Percentiles rank a stretch among this genome's conserved stretches.
phyloP scores from a whole-genome alignment of 2,329 filamentous ascomycete genomes.

The Fusarium decemcellulare region DNA sequence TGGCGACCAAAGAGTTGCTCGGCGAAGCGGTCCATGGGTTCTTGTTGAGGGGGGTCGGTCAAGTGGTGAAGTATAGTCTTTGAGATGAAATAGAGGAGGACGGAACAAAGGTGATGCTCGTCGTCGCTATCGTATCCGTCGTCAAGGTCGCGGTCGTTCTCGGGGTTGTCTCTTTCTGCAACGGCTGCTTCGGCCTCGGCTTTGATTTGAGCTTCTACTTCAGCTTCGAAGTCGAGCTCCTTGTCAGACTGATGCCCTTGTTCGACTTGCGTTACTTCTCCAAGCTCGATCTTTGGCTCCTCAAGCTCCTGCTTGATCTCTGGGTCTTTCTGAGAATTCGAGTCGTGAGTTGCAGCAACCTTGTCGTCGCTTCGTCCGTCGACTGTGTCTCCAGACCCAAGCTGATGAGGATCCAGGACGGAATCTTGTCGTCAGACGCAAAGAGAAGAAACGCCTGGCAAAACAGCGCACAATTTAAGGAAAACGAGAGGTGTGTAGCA shows the following conservation, averaged over 20 bases:
- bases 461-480: background rate
- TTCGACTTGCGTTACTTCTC: constrained; percentile 11
- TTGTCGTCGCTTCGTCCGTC: constrained; percentile 23
- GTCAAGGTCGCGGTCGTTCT: constrained; percentile 5
- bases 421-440: background rate
- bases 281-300: background rate
- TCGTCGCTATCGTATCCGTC: constrained; percentile 36
- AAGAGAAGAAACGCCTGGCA: background rate
- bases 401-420: constrained; percentile 32
- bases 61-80: constrained; percentile 36
- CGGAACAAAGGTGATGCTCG: constrained; percentile 38
- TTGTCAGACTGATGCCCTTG: background rate
- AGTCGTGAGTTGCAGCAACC: constrained; percentile 36
- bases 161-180: background rate
- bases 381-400: constrained; percentile 26
- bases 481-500: constrained; percentile 28
- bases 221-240: constrained; percentile 6
- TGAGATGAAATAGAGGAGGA: constrained; percentile 41
- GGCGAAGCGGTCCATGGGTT: constrained; percentile 42
- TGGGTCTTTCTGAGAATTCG: constrained; percentile 15
- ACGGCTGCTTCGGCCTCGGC: constrained; percentile 10
- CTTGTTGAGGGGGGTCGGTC: constrained; percentile 2
- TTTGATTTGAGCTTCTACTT: background rate
- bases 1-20: constrained; percentile 43
- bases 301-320: constrained; percentile 14